phyloP scores from a whole-genome alignment of 805 yeast species.

The Blastobotrys attinorum region DNA sequence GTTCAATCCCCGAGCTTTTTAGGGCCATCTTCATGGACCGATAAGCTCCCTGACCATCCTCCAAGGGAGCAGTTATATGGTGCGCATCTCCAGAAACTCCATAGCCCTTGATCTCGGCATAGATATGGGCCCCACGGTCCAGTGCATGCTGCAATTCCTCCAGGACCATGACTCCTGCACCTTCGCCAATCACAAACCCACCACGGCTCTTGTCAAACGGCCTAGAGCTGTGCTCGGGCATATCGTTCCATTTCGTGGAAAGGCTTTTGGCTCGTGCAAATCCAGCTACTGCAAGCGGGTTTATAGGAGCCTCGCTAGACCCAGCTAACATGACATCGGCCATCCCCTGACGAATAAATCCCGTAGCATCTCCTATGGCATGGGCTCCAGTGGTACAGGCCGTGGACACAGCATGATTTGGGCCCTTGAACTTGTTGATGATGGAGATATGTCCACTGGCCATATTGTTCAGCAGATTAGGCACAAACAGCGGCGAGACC shows the following conservation, averaged over 20 bases:
- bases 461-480: constrained; percentile 80
- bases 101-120: constrained; percentile 79
- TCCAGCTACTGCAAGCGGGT: constrained; percentile 83
- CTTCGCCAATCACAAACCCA: constrained; percentile 94
- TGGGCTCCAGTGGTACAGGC: constrained; percentile 98
- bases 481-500: constrained; percentile 81
- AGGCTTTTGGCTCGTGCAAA: constrained; percentile 85
- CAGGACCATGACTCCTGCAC: constrained; percentile 72
- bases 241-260: constrained; percentile 52
- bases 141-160: constrained; percentile 75
- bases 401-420: constrained; percentile 80
- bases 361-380: constrained; percentile 85
- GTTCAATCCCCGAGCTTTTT: constrained; percentile 37
- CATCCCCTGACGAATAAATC: constrained; percentile 70
- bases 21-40: constrained; percentile 78
- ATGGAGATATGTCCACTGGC: constrained; percentile 90
- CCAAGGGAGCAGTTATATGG: constrained; percentile 88
- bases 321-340: constrained; percentile 89
- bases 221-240: constrained; percentile 61
- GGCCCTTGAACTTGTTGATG: constrained; percentile 68
- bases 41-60: constrained; percentile 75
- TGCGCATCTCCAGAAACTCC: constrained; percentile 88
- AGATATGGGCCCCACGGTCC: constrained; percentile 48
- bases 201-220: constrained; percentile 76
- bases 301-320: constrained; percentile 82